Evolutionary conservation across 2,329 filamentous ascomycete species (phyloP), one percentile per base, ranked within the genome.

Genomic region (Xylaria sp.): DNA sequence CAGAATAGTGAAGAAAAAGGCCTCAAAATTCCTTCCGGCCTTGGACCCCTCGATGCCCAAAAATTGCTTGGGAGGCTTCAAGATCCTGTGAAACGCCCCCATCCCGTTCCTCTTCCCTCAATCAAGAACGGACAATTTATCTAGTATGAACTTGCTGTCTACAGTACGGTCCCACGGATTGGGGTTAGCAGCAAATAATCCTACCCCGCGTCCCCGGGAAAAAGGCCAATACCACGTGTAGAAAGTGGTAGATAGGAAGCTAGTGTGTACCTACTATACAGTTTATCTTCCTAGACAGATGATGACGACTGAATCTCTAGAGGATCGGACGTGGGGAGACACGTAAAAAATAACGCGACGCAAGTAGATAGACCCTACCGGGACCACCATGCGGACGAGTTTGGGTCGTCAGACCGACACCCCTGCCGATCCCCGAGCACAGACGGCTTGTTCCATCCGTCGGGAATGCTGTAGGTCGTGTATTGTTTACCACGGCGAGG

Each of bases 381-480:
- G 67, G 60, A 60, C 63, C 54, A 44, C 16, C 25, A 29, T 48
- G 25, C 63, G 37, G 54, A 53, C 63, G 59, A 63, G 35, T 57
- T 63, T 63, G 64, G 60, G 55, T 37, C 44, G 25, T n/a, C 25
- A 53, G 27, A 68, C 66, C n/a, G n/a, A 29, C 44, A 6, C 55
- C 66, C 63, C 44, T 69, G 67, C 60, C 55, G 63, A 69, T 69
- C 54, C 29, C 63, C 25, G 40, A n/a, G 10, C 3, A 32, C 44
- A 47, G 48, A 37, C 40, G 51, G 57, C 4, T 53, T 32, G 25
- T 47, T 37, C 67, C 58, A 63, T 59, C 63, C 63, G 59, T 32
- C 60, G 48, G 23, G 42, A 55, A 44, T 60, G 59, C 63, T n/a
- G n/a, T n/a, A n/a, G n/a, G n/a, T n/a, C n/a, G n/a, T n/a, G n/a